These are phyloP conservation scores for Straminergon stramineum DNA, from an alignment of 225 moss, liverwort and hornwort genomes.

Conservation along the genomic window DNA sequence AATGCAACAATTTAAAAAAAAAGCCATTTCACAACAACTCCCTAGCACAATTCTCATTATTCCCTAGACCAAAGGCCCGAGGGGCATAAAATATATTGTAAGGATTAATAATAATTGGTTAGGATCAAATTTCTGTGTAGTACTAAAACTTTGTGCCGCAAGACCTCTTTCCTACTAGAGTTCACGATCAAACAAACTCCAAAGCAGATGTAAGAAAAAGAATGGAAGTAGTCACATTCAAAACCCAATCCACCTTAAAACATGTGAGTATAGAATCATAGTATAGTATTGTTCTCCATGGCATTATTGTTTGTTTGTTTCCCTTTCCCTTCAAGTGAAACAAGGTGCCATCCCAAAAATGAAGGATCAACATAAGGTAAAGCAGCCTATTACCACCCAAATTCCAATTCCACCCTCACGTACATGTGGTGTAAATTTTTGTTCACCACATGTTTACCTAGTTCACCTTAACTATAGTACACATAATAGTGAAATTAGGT, in stretches of 20 bases:
- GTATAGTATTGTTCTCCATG: too few relatives aligned
- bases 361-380: not conserved
- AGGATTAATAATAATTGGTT: accelerated
- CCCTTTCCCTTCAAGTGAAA: not conserved
- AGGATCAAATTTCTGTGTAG: not conserved
- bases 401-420: not conserved
- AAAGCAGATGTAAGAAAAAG: too few relatives aligned
- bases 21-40: accelerated
- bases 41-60: accelerated
- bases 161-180: not conserved
- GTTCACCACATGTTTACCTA: not conserved
- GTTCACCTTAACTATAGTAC: too few relatives aligned
- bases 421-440: not conserved
- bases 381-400: not conserved
- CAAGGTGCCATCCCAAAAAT: not conserved
- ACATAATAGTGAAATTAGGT: too few relatives aligned
- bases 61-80: accelerated
- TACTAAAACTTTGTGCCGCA: not conserved
- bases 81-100: not conserved
- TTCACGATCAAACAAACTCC: accelerated
- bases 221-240: not conserved
- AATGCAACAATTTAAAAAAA: not conserved
- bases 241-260: not conserved
- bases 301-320: not conserved
- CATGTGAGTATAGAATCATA: not conserved